These are phyloP conservation scores for Camellia japonica DNA, from an alignment of 148 eudicot species.

Conservation along the genomic window DNA sequence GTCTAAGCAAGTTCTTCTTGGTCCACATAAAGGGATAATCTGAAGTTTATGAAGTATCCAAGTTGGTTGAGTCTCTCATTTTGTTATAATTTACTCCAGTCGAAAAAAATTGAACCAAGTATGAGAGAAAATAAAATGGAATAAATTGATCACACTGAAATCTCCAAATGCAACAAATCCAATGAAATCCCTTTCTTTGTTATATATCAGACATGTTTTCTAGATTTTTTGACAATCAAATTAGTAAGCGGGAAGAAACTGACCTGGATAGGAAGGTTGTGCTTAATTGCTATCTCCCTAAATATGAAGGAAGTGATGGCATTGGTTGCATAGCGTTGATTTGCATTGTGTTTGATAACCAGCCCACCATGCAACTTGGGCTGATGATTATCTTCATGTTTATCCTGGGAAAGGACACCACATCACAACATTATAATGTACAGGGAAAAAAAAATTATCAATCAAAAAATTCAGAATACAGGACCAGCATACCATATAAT, in stretches of 20 bases:
- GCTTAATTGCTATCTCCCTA: slow-evolving; percentile 77
- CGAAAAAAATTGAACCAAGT: not conserved
- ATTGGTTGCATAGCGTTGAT: slow-evolving; percentile 98
- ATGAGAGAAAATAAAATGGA: not conserved
- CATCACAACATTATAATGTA: not conserved
- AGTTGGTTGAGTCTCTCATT: not conserved
- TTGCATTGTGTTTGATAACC: slow-evolving; percentile 92
- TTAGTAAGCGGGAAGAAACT: not conserved
- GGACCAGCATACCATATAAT: slow-evolving; percentile 64
- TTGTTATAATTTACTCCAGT: not conserved
- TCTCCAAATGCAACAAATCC: not conserved
- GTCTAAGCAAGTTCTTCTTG: not conserved
- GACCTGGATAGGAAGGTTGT: slow-evolving; percentile 88
- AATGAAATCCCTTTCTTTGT: not conserved
- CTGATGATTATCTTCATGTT: slow-evolving; percentile 97
- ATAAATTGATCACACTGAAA: not conserved
- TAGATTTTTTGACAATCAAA: not conserved
- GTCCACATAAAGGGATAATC: not conserved
- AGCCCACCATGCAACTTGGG: slow-evolving; percentile 96
- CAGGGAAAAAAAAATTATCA: not conserved
- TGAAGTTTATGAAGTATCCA: no score
- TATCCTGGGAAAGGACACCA: slow-evolving; percentile 54
- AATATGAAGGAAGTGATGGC: slow-evolving; percentile 90
- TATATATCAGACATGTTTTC: not conserved
- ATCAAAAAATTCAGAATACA: not conserved